phyloP scores from a whole-genome alignment of 352 stramenopile species.

The Globisporangium acanthophoron region DNA sequence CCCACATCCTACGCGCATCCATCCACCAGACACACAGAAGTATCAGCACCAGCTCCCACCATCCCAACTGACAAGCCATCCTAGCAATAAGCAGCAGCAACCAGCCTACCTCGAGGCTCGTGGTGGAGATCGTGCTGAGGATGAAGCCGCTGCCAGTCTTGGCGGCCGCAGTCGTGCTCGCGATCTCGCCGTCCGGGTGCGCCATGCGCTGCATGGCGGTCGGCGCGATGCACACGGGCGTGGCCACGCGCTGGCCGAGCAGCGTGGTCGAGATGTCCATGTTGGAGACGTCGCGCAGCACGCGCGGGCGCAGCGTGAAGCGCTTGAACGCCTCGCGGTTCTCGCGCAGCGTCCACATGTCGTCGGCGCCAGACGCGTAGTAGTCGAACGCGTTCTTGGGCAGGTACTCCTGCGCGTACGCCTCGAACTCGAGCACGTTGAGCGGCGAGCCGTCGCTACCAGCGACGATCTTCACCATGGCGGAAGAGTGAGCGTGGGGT shows the following conservation, averaged over 20 bases:
- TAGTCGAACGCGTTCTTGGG: conserved; percentile 92
- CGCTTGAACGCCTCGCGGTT: conserved; percentile 90
- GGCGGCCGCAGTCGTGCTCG: conserved; percentile 70
- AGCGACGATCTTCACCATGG: conserved; percentile 53
- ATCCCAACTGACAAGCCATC: not conserved
- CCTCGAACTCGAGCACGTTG: conserved; percentile 90
- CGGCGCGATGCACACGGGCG: conserved; percentile 92
- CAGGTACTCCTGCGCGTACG: conserved; percentile 83
- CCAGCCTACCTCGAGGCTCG: conserved; percentile 67
- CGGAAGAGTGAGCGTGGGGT: not conserved
- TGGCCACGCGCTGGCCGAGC: conserved; percentile 85
- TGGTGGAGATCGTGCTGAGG: conserved; percentile 91
- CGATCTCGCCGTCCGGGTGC: conserved; percentile 91
- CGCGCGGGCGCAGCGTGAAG: conserved; percentile 92
- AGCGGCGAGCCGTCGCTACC: conserved; percentile 71
- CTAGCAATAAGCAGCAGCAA: not conserved
- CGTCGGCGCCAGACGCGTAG: conserved; percentile 91
- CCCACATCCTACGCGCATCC: conserved; percentile 32
- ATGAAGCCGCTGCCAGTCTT: conserved; percentile 89
- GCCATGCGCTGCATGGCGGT: conserved; percentile 93
- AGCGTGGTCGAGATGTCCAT: conserved; percentile 91
- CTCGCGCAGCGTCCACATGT: conserved; percentile 82
- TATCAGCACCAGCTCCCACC: not conserved
- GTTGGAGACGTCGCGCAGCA: conserved; percentile 91
- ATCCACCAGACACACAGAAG: not conserved